Evolutionary conservation across 441 rosid genomes (phyloP), one percentile per base, ranked within the genome.

Genomic region (Erysimum cheiri): DNA sequence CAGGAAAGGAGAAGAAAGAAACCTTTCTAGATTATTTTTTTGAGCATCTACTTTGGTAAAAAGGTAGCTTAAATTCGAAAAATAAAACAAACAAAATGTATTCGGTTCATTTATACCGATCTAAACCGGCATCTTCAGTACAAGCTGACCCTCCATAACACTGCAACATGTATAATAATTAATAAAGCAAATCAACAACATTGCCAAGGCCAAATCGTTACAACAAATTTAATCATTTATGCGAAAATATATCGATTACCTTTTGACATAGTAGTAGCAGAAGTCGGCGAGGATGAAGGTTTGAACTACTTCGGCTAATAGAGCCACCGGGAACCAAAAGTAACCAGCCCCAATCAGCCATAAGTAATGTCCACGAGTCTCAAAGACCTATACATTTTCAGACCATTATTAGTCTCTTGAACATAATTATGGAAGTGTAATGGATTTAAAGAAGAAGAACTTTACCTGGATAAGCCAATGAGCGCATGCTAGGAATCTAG

Each of bases 281-380:
- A 93, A 93, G 70, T 93, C 97, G 1, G 89, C 88, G 70, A 90
- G 80, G 78, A 92, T 90, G 75, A 92, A 92, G 17, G 97, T 88
- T 60, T 90, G 98, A 74, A 93, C 74, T 19, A 73, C 12, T 75
- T 93, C 97, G 0, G 93, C 81, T 3, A 86, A 12, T 41, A 93
- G 46, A 43, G 84, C 85, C 39, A 68, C 64, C 1, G 87, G 88
- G 70, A 88, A 80, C 98, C 98, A 93, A 35, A 77, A 46, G 78
- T 84, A 78, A 12, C 96, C 88, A 31, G 80, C 78, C 6, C 87
- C 88, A 7, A 79, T 4, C 64, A 86, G 71, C 81, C 46, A 80
- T 26, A 88, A 47, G 80, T 85, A 81, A 1, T 12, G 71, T 15
- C 91, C 89, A 3, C 88, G 48, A 0, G 85, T 86, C 57, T 84